Evolutionary conservation across 2,329 filamentous ascomycete genomes (phyloP).

Genomic region (Talaromyces sp.): DNA sequence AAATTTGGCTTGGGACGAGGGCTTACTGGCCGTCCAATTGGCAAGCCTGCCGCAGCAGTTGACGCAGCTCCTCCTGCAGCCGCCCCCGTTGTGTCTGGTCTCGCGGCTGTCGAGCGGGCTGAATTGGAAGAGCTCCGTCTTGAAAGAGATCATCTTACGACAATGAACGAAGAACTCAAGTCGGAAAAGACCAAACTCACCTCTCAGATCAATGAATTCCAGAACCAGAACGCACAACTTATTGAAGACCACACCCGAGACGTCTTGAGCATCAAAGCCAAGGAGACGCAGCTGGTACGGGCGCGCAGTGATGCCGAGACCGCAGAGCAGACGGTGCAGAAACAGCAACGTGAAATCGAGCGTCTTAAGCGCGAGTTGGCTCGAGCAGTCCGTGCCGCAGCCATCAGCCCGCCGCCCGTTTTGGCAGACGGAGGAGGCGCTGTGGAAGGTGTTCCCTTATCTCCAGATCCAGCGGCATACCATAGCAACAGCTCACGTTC

Average conservation of each 20-base stretch:
- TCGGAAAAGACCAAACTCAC: slow-evolving; percentile 75
- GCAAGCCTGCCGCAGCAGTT: slow-evolving; percentile 52
- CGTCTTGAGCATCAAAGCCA: slow-evolving; percentile 93
- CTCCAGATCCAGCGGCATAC: slow-evolving; percentile 31
- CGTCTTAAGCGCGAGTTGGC: slow-evolving; percentile 80
- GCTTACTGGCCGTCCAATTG: slow-evolving; percentile 77
- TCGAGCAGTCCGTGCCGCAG: slow-evolving; percentile 41
- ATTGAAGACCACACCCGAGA: slow-evolving; percentile 97
- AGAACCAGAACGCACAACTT: slow-evolving; percentile 92
- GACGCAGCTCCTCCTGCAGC: slow-evolving; percentile 50
- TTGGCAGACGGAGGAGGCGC: slow-evolving; percentile 43
- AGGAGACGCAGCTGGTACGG: slow-evolving; percentile 93
- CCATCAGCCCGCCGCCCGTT: slow-evolving; percentile 33
- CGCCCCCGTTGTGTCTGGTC: slow-evolving; percentile 48
- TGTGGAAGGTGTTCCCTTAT: slow-evolving; percentile 48
- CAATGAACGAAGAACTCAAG: slow-evolving; percentile 73
- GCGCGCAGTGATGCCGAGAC: slow-evolving; percentile 86
- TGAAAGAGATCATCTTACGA: slow-evolving; percentile 73
- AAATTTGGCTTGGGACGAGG: slow-evolving; percentile 68
- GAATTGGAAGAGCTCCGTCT: slow-evolving; percentile 84
- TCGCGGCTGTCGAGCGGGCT: slow-evolving; percentile 78
- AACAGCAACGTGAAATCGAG: slow-evolving; percentile 82
- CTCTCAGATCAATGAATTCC: slow-evolving; percentile 87
- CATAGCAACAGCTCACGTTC: slow-evolving; percentile 27
- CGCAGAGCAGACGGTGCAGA: slow-evolving; percentile 79